Conservation (phyloP, 1,139 yeast species). For the Candida buenavistaensis region DNA sequence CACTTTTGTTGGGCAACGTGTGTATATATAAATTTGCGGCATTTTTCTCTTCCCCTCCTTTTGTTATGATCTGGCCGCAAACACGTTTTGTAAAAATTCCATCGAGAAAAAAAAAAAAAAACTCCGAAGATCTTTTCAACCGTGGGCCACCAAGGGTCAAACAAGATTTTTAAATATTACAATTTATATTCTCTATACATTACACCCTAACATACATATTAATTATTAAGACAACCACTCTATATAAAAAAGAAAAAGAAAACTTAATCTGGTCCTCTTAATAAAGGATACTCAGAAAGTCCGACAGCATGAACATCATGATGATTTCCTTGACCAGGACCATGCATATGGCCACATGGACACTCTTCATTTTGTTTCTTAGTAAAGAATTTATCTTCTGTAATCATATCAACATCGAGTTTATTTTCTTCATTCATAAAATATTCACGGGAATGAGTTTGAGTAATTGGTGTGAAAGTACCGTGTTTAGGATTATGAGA, state of each 20-base stretch:
- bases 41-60: too few relatives aligned
- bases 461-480: conserved; percentile 14
- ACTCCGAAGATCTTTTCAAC: too few relatives aligned
- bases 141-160: too few relatives aligned
- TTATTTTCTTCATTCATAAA: conserved; percentile 7
- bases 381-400: conserved; percentile 10
- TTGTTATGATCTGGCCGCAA: too few relatives aligned
- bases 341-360: conserved; percentile 39
- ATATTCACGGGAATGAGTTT: conserved; percentile 11
- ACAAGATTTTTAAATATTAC: too few relatives aligned
- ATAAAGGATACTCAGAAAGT: conserved; percentile 23
- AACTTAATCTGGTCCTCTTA: conserved; percentile 36
- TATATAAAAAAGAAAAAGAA: not conserved
- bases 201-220: not conserved
- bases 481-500: conserved; percentile 11
- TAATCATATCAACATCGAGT: conserved; percentile 10
- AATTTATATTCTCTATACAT: too few relatives aligned
- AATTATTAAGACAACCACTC: not conserved
- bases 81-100: too few relatives aligned
- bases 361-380: conserved; percentile 19
- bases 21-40: too few relatives aligned
- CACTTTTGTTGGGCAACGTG: too few relatives aligned
- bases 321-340: conserved; percentile 32
- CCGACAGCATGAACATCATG: conserved; percentile 35
- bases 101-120: too few relatives aligned